Conservation (phyloP, 108 stramenopile species). For the Cyclotella baltica region DNA sequence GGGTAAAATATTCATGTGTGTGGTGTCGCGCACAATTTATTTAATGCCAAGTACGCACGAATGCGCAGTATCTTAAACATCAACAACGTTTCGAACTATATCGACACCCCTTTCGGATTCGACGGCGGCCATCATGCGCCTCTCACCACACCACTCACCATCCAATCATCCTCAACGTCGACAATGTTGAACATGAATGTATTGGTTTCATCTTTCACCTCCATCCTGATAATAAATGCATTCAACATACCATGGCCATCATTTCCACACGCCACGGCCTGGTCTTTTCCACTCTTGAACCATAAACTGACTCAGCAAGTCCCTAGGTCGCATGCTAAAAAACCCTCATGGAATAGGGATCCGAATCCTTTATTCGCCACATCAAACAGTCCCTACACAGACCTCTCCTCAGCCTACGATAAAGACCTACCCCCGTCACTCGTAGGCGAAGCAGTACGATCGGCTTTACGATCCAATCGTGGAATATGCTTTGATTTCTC, state of each 20-base stretch:
- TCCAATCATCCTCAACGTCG: no score
- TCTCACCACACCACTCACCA: not conserved
- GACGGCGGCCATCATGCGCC: not conserved
- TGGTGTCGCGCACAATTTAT: no score
- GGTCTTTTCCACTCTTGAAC: not conserved
- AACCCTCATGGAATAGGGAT: no score
- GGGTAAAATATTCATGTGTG: no score
- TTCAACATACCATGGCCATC: not conserved
- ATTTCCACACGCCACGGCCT: not conserved
- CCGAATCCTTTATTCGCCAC: not conserved
- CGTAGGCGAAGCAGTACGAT: constrained; percentile 85
- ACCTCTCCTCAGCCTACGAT: constrained; percentile 66
- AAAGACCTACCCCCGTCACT: constrained; percentile 72
- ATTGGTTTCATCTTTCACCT: not conserved
- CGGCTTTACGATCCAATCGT: constrained; percentile 70
- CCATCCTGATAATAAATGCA: no score
- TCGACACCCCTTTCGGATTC: no score
- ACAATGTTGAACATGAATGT: no score
- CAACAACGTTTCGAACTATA: no score
- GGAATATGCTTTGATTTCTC: constrained; percentile 65
- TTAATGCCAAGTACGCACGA: no score
- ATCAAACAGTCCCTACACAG: not conserved
- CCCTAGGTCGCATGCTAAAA: no score
- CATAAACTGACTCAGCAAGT: not conserved
- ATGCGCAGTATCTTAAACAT: no score